Conservation (phyloP, 1,284 basidiomycete species). For the Phylloboletellus chloephorus region DNA sequence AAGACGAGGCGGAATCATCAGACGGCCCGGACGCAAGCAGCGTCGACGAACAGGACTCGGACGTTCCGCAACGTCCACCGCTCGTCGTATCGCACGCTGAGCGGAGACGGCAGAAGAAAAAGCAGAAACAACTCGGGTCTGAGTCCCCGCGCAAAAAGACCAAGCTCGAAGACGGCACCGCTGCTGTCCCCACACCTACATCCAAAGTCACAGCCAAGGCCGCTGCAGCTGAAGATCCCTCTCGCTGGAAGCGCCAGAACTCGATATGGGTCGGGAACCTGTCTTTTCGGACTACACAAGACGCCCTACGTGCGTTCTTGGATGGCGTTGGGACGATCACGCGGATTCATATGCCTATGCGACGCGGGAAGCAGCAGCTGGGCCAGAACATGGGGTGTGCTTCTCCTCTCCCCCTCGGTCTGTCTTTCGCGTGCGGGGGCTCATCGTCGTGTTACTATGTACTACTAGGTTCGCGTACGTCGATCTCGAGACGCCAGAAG, state of each 20-base stretch:
- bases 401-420: background rate
- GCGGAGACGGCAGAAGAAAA: slow-evolving; percentile 57
- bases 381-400: slow-evolving; percentile 64
- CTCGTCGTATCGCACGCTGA: slow-evolving; percentile 67
- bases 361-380: slow-evolving; percentile 41
- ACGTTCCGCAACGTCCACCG: slow-evolving; percentile 7
- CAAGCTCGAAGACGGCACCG: slow-evolving; percentile 41
- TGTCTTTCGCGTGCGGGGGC: background rate
- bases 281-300: slow-evolving; percentile 82
- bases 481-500: slow-evolving; percentile 80
- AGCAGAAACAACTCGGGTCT: slow-evolving; percentile 28
- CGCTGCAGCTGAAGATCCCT: slow-evolving; percentile 9
- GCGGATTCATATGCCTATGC: slow-evolving; percentile 70
- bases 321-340: slow-evolving; percentile 68
- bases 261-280: slow-evolving; percentile 96
- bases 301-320: slow-evolving; percentile 69
- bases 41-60: slow-evolving; percentile 11
- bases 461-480: slow-evolving; percentile 85
- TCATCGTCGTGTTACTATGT: slow-evolving; percentile 7
- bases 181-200: slow-evolving; percentile 17
- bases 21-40: slow-evolving; percentile 10
- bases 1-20: slow-evolving; percentile 8
- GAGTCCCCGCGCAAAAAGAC: slow-evolving; percentile 38
- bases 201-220: slow-evolving; percentile 1
- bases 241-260: slow-evolving; percentile 53